Percentiles rank a stretch among this genome's conserved stretches.
phyloP scores from a whole-genome alignment of 2,329 filamentous ascomycete species.

The Exophiala spinifera region DNA sequence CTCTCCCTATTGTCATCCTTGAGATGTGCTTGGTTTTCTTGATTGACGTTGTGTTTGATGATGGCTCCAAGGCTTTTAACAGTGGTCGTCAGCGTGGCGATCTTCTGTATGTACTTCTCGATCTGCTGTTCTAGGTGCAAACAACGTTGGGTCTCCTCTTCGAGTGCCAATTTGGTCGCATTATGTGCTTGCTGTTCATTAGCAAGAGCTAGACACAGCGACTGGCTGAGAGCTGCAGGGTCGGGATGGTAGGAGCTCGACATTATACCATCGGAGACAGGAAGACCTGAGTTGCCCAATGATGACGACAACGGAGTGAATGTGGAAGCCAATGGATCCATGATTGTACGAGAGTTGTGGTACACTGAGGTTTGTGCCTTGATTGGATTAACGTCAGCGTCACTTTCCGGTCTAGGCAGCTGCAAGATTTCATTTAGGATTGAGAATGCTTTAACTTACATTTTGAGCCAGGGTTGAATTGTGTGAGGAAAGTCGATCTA shows the following conservation, averaged over 20 bases:
- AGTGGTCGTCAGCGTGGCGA: slow-evolving; percentile 16
- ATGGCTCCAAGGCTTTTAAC: slow-evolving; percentile 24
- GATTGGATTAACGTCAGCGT: no score
- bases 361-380: no score
- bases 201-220: slow-evolving; percentile 19
- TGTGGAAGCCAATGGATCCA: slow-evolving; percentile 14
- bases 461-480: not conserved
- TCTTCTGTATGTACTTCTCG: slow-evolving; percentile 12
- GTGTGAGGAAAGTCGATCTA: not conserved
- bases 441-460: slow-evolving; percentile 13
- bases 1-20: not conserved
- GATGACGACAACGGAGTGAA: slow-evolving; percentile 3
- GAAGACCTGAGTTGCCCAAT: slow-evolving; percentile 1
- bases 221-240: slow-evolving; percentile 9
- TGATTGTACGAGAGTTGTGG: not conserved
- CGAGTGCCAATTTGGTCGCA: slow-evolving; percentile 16
- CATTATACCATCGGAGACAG: not conserved
- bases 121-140: slow-evolving; percentile 14
- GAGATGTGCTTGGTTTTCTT: not conserved
- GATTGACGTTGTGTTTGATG: slow-evolving; percentile 21
- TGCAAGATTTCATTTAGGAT: no score
- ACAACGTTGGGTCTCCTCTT: slow-evolving; percentile 11
- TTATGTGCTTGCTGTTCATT: slow-evolving; percentile 27
- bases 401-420: no score
- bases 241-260: slow-evolving; percentile 1